phyloP scores from a whole-genome alignment of 768 basidiomycete genomes.

The Calocybe indica region DNA sequence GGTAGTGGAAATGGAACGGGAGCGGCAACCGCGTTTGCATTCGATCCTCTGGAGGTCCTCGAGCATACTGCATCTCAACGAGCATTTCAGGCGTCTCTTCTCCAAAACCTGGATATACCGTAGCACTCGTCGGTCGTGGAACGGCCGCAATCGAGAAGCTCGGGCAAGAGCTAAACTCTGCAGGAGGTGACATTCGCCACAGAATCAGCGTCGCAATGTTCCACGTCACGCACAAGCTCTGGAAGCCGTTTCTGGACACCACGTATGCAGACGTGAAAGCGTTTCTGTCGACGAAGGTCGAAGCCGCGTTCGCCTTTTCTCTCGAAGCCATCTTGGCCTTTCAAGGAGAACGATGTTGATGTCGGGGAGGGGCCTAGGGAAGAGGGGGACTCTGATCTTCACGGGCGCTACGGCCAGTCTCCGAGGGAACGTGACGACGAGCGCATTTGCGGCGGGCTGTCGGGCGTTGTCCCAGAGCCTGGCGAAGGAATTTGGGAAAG shows the following conservation, averaged over 20 bases:
- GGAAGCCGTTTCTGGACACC: constrained; percentile 63
- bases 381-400: constrained; percentile 61
- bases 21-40: constrained; percentile 48
- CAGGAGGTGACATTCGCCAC: constrained; percentile 49
- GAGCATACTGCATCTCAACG: not conserved
- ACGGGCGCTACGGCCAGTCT: constrained; percentile 68
- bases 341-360: constrained; percentile 50
- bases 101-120: constrained; percentile 57
- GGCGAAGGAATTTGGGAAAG: constrained; percentile 66
- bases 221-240: constrained; percentile 52
- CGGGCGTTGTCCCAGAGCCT: constrained; percentile 62
- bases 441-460: constrained; percentile 54
- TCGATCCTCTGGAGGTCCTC: not conserved
- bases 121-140: constrained; percentile 62
- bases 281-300: constrained; percentile 46
- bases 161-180: constrained; percentile 45
- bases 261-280: constrained; percentile 51
- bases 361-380: constrained; percentile 40
- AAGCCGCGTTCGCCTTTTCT: constrained; percentile 59
- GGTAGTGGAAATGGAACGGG: constrained; percentile 50
- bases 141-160: constrained; percentile 45
- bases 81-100: constrained; percentile 43
- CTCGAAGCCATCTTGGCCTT: constrained; percentile 48
- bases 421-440: constrained; percentile 55
- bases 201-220: constrained; percentile 57